These are phyloP conservation scores for Colletotrichum sp. DNA, from an alignment of 2,329 filamentous ascomycete species.

Conservation along the genomic window DNA sequence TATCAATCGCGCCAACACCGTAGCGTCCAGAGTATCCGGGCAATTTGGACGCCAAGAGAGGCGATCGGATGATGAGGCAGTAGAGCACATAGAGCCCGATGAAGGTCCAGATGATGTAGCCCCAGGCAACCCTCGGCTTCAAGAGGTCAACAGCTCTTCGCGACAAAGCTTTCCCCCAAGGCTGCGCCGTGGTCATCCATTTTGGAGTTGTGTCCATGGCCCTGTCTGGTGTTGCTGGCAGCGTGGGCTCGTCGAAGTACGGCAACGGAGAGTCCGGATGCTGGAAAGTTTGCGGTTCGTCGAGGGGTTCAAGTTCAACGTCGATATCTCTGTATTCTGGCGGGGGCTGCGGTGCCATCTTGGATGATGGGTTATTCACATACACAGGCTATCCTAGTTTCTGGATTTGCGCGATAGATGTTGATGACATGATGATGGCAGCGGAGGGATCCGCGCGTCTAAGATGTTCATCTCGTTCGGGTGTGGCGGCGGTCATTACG, in stretches of 20 bases:
- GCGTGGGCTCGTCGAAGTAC: not conserved
- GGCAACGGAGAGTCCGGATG: conserved; percentile 7
- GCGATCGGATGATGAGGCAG: conserved; percentile 43
- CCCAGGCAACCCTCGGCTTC: conserved; percentile 37
- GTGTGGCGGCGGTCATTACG: not conserved
- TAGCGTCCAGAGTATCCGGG: conserved; percentile 50
- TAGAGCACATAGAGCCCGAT: conserved; percentile 40
- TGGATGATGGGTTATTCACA: not conserved
- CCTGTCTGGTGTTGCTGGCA: rapidly evolving
- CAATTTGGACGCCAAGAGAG: conserved; percentile 48
- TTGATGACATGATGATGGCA: not conserved
- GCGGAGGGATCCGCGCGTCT: not conserved
- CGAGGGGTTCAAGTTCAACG: conserved; percentile 1
- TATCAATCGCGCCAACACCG: conserved; percentile 50
- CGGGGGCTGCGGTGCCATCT: not conserved
- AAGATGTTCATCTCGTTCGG: not conserved
- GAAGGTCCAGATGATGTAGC: conserved; percentile 35
- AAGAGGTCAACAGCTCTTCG: conserved; percentile 7
- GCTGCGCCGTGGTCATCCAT: conserved; percentile 6
- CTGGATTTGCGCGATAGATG: too few relatives aligned
- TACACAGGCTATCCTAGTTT: not conserved
- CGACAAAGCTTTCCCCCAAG: not conserved
- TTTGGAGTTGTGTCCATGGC: not conserved
- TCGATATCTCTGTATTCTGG: not conserved
- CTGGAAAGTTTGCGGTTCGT: not conserved